Base-by-base conservation (phyloP, 305 asterid species). In the Fraxinus angustifolia region DNA sequence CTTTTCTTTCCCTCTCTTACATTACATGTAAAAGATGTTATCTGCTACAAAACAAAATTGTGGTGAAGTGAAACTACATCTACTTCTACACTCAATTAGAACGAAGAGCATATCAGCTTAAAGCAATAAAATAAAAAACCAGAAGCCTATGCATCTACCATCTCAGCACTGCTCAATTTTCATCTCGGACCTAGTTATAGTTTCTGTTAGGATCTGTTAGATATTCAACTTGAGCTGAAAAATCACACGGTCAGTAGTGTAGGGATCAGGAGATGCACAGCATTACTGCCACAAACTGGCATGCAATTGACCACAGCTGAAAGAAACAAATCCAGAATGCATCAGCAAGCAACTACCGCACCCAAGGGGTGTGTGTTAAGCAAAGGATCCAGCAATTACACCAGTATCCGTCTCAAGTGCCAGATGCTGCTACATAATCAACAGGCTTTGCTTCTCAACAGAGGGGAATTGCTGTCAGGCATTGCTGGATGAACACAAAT, bases 401-500 rank as follows among this genome's bases (percentile, higher is more conserved):
- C 71, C 71, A 62, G 33, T 2, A 19, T 23, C 33, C 34, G 1
- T 8, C 16, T 23, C 71, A 23, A 23, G 16, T 21, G 71, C 34
- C 16, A 23, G 34, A 8, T 62, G 71, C 34, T 7, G 71, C 28
- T 8, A 23, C 33, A 62, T 23, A 10, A 23, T 21, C 6, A 62
- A 62, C 31, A 23, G 6, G 33, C 16, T 8, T 23, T 21, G 34
- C 71, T 7, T 62, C 28, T 7, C 28, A 7, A 56, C 10, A n/a
- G 67, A n/a, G 65, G 17, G 62, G 62, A 17, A 17, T 56, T 56
- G 71, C 56, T 1, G 23, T 28, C 67, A 30, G 68, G 68, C 73
- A 53, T 76, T 58, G 67, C 77, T 78, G 35, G 26, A 50, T 23
- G n/a, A 77, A 34, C 70, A 53, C 35, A 53, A 62, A 83, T 93